These are phyloP conservation scores for Poteriospumella lacustris DNA, from an alignment of 108 stramenopile species.

Conservation along the genomic window DNA sequence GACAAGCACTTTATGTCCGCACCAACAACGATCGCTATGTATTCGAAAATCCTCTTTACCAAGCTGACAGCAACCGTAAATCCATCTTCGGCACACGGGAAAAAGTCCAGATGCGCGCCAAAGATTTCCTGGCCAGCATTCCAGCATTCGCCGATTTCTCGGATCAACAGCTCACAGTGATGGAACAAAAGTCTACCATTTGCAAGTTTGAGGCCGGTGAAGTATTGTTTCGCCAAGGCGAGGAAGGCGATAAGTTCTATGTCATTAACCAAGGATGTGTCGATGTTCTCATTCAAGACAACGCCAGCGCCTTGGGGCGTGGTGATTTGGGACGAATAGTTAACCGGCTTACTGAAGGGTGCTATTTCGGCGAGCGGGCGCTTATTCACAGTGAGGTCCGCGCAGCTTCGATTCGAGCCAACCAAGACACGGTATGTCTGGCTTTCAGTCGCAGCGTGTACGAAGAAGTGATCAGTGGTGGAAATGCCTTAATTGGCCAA, in stretches of 20 bases:
- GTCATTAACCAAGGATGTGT: slow-evolving; percentile 13
- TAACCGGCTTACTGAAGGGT: slow-evolving; percentile 26
- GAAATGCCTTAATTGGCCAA: slow-evolving; percentile 19
- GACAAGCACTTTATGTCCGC: not conserved
- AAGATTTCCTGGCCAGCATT: slow-evolving; percentile 22
- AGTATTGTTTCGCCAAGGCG: not conserved
- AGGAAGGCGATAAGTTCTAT: slow-evolving; percentile 20
- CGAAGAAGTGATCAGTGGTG: slow-evolving; percentile 16
- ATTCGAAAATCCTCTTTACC: slow-evolving; percentile 18
- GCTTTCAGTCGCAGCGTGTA: not conserved
- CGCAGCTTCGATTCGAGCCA: slow-evolving; percentile 17
- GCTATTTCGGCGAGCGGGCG: slow-evolving; percentile 26
- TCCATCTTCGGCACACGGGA: too few species aligned
- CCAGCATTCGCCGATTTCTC: slow-evolving; percentile 17
- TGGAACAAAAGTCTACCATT: slow-evolving; percentile 15
- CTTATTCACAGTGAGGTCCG: not conserved
- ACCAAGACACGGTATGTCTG: slow-evolving; percentile 17
- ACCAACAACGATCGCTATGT: not conserved
- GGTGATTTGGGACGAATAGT: slow-evolving; percentile 6
- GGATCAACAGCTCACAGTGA: not conserved
- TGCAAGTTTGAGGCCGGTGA: not conserved
- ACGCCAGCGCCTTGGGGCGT: not conserved
- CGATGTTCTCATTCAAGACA: slow-evolving; percentile 23
- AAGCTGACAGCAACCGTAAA: not conserved
- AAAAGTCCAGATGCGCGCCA: slow-evolving; percentile 11